Evolutionary conservation across 2,329 filamentous ascomycete genomes (phyloP).

Genomic region (Phialocephala subalpina): DNA sequence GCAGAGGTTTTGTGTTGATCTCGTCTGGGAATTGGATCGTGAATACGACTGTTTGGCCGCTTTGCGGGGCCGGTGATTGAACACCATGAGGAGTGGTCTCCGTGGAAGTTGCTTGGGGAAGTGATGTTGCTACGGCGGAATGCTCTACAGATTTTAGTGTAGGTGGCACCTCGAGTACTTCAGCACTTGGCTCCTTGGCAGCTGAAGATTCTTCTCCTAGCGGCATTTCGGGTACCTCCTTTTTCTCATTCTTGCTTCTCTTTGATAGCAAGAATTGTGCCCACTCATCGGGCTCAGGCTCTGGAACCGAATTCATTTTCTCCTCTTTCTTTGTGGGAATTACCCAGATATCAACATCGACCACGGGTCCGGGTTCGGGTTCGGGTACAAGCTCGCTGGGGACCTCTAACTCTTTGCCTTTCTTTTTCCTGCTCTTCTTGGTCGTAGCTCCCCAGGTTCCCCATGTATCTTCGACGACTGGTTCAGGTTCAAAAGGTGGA

Average conservation of each 20-base stretch:
- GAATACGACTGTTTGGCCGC: conserved; percentile 19
- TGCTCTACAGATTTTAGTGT: conserved; percentile 10
- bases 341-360: no score
- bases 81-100: conserved; percentile 10
- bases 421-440: no score
- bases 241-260: not conserved
- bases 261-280: not conserved
- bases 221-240: not conserved
- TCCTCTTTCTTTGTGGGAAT: no score
- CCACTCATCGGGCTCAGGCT: no score
- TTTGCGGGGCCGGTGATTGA: conserved; percentile 9
- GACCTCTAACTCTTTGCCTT: no score
- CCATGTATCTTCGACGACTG: no score
- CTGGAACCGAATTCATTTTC: no score
- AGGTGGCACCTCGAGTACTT: not conserved
- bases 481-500: no score
- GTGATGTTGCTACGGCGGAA: not conserved
- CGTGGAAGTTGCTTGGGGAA: conserved; percentile 12
- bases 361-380: no score
- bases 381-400: no score
- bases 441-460: no score
- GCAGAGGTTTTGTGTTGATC: conserved; percentile 13
- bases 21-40: conserved; percentile 19
- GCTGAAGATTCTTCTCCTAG: not conserved
- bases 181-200: not conserved